Conservation (phyloP, 2,329 filamentous ascomycete genomes). For the Aspergillus neotritici region DNA sequence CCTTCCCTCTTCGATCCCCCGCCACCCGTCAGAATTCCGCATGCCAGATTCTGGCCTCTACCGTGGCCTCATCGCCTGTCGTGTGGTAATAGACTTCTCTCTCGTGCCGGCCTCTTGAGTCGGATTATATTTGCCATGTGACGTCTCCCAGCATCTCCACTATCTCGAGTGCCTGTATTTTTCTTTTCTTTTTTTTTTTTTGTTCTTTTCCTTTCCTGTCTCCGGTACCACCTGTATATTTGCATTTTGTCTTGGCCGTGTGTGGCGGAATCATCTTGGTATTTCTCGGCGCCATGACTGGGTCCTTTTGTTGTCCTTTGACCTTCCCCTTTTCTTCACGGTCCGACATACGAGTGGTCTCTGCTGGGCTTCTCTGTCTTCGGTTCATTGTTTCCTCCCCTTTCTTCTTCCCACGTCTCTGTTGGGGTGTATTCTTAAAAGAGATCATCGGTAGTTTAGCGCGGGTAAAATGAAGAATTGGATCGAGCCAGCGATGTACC, state of each 20-base stretch:
- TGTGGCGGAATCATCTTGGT: constrained; percentile 24
- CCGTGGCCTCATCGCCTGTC: constrained; percentile 17
- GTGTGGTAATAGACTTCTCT: constrained; percentile 4
- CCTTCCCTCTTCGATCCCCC: constrained; percentile 11
- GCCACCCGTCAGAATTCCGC: constrained; percentile 5
- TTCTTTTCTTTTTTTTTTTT: constrained; percentile 8
- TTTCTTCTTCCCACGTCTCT: not conserved
- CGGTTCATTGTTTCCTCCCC: not conserved
- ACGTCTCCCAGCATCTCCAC: constrained; percentile 20
- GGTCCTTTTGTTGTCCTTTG: constrained; percentile 8
- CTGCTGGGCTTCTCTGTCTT: constrained; percentile 7
- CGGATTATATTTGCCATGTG: constrained; percentile 3
- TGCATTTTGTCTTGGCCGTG: constrained; percentile 29
- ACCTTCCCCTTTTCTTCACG: constrained; percentile 5
- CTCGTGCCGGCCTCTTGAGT: constrained; percentile 5
- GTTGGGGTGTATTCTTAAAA: constrained; percentile 11
- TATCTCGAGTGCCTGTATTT: constrained; percentile 10
- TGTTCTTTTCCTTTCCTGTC: too few relatives aligned
- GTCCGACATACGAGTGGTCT: constrained; percentile 2
- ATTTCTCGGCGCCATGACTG: constrained; percentile 31
- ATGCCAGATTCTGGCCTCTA: constrained; percentile 12
- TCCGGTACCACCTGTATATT: constrained; percentile 23
- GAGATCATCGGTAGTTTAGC: constrained; percentile 2
- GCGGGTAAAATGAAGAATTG: not conserved
- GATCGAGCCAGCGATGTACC: too few relatives aligned